Evolutionary conservation across 2,329 filamentous ascomycete species (phyloP).

Genomic region (Thielaviopsis musarum): DNA sequence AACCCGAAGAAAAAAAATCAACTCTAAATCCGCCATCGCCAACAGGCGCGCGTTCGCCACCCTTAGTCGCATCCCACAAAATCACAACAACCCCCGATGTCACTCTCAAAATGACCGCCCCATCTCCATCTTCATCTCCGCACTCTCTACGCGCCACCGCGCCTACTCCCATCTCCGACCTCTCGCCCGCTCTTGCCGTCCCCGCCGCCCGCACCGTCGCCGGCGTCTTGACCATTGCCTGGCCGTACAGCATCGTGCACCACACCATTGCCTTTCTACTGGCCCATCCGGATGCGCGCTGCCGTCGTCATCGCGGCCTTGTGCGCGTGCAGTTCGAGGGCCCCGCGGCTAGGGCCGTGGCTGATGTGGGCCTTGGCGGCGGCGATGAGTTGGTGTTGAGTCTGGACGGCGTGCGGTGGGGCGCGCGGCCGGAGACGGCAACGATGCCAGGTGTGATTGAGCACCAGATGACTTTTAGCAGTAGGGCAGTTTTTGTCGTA

Average conservation of each 20-base stretch:
- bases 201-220: constrained; percentile 33
- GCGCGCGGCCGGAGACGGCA: constrained; percentile 30
- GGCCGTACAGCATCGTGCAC: constrained; percentile 74
- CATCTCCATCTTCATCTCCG: neutral
- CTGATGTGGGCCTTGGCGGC: constrained; percentile 51
- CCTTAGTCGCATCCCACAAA: too few relatives aligned
- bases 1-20: too few relatives aligned
- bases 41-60: neutral
- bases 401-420: constrained; percentile 53
- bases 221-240: constrained; percentile 68
- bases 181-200: constrained; percentile 30
- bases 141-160: constrained; percentile 17
- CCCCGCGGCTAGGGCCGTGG: constrained; percentile 50
- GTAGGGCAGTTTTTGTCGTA: constrained; percentile 32
- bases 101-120: constrained; percentile 1
- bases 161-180: constrained; percentile 36
- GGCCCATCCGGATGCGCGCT: constrained; percentile 67
- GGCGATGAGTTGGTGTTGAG: constrained; percentile 59
- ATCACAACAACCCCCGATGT: neutral
- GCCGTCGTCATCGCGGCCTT: constrained; percentile 62
- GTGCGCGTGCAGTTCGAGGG: constrained; percentile 63
- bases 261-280: constrained; percentile 62
- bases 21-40: neutral
- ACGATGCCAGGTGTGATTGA: constrained; percentile 35
- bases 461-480: constrained; percentile 41